phyloP scores from a whole-genome alignment of 1,284 basidiomycete genomes.

The Violaceomyces palustris region DNA sequence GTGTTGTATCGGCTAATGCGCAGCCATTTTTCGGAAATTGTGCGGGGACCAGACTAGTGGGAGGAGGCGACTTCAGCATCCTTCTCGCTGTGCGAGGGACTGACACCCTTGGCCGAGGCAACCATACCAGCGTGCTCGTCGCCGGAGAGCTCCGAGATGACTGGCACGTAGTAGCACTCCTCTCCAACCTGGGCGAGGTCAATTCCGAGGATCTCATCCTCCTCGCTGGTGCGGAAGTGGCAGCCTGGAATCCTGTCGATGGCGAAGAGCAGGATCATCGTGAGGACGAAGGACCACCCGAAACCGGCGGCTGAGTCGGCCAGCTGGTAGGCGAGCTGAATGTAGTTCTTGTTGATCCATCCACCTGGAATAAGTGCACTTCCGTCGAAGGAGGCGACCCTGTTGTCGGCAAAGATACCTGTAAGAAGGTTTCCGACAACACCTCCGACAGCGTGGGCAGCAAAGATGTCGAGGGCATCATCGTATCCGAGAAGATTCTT shows the following conservation, averaged over 20 bases:
- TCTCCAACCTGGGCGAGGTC: constrained; percentile 93
- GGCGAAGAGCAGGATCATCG: constrained; percentile 74
- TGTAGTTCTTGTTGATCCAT: constrained; percentile 80
- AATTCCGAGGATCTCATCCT: constrained; percentile 83
- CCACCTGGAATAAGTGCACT: constrained; percentile 61
- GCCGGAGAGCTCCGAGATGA: not conserved
- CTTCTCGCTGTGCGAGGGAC: not conserved
- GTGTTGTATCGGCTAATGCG: too few species aligned
- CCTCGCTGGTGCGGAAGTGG: constrained; percentile 71
- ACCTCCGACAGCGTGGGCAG: constrained; percentile 82
- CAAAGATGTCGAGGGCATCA: constrained; percentile 65
- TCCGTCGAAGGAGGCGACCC: constrained; percentile 73
- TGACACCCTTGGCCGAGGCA: not conserved
- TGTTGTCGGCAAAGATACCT: constrained; percentile 79
- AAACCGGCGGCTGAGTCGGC: constrained; percentile 63
- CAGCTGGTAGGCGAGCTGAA: constrained; percentile 71
- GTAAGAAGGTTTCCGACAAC: constrained; percentile 80
- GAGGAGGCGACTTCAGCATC: too few species aligned
- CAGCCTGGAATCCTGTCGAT: constrained; percentile 89
- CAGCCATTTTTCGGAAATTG: too few species aligned
- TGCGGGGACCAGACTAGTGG: too few species aligned
- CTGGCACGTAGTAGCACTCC: constrained; percentile 21
- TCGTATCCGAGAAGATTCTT: constrained; percentile 61
- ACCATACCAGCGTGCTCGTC: not conserved
- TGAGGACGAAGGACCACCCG: constrained; percentile 44